Conservation (phyloP, 345 rosid species). For the Isatis tinctoria region DNA sequence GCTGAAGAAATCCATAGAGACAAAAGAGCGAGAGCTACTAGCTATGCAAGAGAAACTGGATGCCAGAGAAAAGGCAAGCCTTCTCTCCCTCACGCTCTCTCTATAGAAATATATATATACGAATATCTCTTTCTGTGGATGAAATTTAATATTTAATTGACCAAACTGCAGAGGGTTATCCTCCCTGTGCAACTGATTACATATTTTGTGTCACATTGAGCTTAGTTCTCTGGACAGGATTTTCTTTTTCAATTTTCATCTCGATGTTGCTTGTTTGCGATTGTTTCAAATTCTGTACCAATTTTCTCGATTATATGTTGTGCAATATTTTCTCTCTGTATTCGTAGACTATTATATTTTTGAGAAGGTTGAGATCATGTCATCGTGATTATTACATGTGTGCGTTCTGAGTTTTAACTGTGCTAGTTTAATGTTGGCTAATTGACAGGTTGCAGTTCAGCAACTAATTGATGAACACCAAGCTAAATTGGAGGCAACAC, state of each 20-base stretch:
- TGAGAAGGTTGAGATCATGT: background rate
- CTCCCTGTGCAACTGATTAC: background rate
- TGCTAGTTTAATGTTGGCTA: slow-evolving; percentile 12
- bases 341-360: background rate
- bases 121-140: background rate
- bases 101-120: background rate
- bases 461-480: slow-evolving; percentile 75
- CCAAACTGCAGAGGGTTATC: background rate
- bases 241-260: background rate
- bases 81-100: background rate
- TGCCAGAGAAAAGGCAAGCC: slow-evolving; percentile 74
- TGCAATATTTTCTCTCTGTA: background rate
- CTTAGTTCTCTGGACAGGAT: background rate
- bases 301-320: background rate
- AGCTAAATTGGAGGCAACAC: slow-evolving; percentile 60
- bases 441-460: slow-evolving; percentile 67
- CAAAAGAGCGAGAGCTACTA: slow-evolving; percentile 58
- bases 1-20: slow-evolving; percentile 53
- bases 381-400: background rate
- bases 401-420: slow-evolving; percentile 7
- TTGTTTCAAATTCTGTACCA: background rate
- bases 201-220: background rate
- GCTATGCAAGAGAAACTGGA: slow-evolving; percentile 67
- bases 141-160: background rate
- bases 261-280: background rate